phyloP scores from a whole-genome alignment of 1,284 basidiomycete genomes.

The Moesziomyces aphidis region DNA sequence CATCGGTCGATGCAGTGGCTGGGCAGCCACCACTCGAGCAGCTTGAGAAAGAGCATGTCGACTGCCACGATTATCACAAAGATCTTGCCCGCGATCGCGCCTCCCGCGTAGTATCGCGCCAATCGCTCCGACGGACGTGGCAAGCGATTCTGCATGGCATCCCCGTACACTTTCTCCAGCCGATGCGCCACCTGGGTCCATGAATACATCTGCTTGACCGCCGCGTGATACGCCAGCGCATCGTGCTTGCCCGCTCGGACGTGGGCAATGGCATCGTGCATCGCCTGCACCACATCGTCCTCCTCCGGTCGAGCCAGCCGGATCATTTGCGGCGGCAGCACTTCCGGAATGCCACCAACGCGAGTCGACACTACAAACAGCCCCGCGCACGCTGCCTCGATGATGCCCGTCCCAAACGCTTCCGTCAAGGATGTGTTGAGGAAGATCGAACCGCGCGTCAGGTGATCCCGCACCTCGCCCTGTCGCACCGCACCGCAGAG shows the following conservation, averaged over 20 bases:
- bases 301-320: conserved; percentile 92
- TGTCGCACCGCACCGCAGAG: conserved; percentile 85
- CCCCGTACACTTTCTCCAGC: conserved; percentile 84
- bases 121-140: conserved; percentile 47
- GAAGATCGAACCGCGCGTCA: conserved; percentile 87
- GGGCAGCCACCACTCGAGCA: conserved; percentile 72
- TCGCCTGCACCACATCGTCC: conserved; percentile 83
- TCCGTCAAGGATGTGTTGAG: conserved; percentile 96
- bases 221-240: conserved; percentile 80
- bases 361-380: conserved; percentile 93
- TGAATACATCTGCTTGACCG: conserved; percentile 84
- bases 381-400: conserved; percentile 95
- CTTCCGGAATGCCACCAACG: conserved; percentile 95
- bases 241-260: conserved; percentile 80
- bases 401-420: conserved; percentile 93
- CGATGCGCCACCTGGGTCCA: conserved; percentile 85
- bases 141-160: conserved; percentile 72
- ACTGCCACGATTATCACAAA: conserved; percentile 82
- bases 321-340: conserved; percentile 91
- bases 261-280: conserved; percentile 81
- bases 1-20: conserved; percentile 22
- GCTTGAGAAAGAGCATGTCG: conserved; percentile 80
- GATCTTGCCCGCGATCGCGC: conserved; percentile 80
- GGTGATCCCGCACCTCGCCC: conserved; percentile 83
- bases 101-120: conserved; percentile 73